phyloP scores from a whole-genome alignment of 768 basidiomycete genomes.

The Auriscalpium microsporum region DNA sequence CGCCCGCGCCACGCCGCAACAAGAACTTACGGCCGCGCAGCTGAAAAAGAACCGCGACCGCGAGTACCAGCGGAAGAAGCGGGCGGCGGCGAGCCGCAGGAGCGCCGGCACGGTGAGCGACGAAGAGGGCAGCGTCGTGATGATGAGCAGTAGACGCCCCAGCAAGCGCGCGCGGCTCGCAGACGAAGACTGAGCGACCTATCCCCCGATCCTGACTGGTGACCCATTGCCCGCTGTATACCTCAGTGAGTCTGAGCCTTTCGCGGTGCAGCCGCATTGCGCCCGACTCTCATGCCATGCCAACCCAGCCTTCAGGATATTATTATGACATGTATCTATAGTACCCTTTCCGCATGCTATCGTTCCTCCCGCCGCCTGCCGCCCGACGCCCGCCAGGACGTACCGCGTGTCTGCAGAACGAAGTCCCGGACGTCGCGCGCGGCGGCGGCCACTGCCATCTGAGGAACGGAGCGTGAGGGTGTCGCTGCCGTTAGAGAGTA shows the following conservation, averaged over 20 bases:
- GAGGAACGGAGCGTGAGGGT: too few species aligned
- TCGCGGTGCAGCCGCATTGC: neutral
- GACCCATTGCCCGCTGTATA: neutral
- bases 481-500: too few species aligned
- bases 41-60: conserved; percentile 73
- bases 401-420: too few species aligned
- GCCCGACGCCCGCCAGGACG: too few species aligned
- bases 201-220: neutral
- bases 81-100: conserved; percentile 50
- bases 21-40: conserved; percentile 63
- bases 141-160: conserved; percentile 38
- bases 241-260: neutral
- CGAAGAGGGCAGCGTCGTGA: conserved; percentile 51
- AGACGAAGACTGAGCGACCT: conserved; percentile 34
- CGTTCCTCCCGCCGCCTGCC: too few species aligned
- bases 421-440: too few species aligned
- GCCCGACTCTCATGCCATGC: neutral
- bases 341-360: conserved; percentile 1
- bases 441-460: too few species aligned
- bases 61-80: conserved; percentile 73
- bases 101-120: conserved; percentile 66
- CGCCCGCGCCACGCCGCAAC: conserved; percentile 61
- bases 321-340: neutral
- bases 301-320: neutral
- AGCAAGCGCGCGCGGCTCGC: conserved; percentile 59